Evolutionary conservation across 306 rosid genomes (phyloP).

Genomic region (Fragaria vesca): DNA sequence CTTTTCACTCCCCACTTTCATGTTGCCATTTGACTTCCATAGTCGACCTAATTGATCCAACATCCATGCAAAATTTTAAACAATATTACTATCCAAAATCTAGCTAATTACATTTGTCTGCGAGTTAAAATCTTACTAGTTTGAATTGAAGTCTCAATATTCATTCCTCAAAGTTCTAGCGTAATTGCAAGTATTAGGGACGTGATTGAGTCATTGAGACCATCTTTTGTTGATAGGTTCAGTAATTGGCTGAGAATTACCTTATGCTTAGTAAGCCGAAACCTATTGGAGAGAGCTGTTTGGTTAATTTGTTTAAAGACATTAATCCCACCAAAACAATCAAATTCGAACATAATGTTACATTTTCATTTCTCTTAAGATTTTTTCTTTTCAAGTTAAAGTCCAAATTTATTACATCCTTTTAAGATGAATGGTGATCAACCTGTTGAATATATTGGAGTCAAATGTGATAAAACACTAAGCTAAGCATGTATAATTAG

Average conservation of each 20-base stretch:
- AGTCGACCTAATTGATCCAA: neutral
- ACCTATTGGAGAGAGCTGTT: neutral
- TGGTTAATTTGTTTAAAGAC: neutral
- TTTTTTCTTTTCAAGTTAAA: too few relatives aligned
- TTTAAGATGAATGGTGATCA: neutral
- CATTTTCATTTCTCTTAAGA: neutral
- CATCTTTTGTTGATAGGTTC: neutral
- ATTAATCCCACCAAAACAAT: neutral
- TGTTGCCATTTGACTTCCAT: conserved; percentile 2
- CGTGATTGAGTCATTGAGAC: neutral
- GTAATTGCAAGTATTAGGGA: neutral
- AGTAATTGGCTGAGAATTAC: neutral
- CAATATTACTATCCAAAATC: neutral
- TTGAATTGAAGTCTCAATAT: neutral
- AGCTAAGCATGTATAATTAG: neutral
- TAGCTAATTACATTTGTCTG: neutral
- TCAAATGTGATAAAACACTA: neutral
- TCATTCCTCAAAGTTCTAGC: neutral
- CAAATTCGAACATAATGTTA: neutral
- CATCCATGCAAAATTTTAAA: neutral
- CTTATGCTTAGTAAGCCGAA: neutral
- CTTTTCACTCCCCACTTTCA: conserved; percentile 14
- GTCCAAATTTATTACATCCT: neutral
- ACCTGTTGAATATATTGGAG: neutral
- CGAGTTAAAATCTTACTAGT: neutral